Conservation (phyloP, 2,329 filamentous ascomycete species). For the Venturia nashicola region DNA sequence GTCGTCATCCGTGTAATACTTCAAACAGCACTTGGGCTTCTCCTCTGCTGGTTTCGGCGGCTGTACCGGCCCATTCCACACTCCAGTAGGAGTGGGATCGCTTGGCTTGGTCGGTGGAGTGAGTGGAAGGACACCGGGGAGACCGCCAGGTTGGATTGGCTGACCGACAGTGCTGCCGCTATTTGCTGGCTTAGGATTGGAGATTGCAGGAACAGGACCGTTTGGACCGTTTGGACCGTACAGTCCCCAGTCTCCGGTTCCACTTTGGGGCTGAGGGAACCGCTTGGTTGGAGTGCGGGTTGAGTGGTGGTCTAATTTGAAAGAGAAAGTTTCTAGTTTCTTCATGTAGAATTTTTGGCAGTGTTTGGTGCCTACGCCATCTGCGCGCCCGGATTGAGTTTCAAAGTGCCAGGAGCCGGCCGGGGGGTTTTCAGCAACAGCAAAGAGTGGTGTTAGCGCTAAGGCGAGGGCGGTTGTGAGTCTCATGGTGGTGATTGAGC, state of each 20-base stretch:
- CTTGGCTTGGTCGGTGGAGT: neutral
- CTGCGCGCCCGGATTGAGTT: neutral
- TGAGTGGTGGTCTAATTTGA: neutral
- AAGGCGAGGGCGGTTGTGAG: neutral
- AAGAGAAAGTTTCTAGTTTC: neutral
- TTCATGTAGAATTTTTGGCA: slow-evolving; percentile 1
- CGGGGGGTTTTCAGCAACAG: neutral
- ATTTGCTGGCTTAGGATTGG: too few relatives aligned
- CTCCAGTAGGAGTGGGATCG: neutral
- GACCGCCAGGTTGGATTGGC: too few relatives aligned
- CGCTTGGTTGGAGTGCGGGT: neutral
- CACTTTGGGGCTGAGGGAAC: neutral
- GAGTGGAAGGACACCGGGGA: too few relatives aligned
- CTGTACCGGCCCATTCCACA: neutral
- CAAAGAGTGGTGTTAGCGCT: neutral
- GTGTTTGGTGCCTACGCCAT: neutral
- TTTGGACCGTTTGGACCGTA: neutral
- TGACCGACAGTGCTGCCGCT: too few relatives aligned
- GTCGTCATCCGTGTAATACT: neutral
- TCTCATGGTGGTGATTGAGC: neutral
- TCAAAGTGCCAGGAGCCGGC: neutral
- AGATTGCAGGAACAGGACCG: too few relatives aligned
- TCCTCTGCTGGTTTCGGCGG: neutral
- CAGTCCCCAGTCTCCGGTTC: neutral
- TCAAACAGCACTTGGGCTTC: neutral